These are phyloP conservation scores for Turnera subulata DNA, from an alignment of 345 rosid genomes.

Conservation along the genomic window DNA sequence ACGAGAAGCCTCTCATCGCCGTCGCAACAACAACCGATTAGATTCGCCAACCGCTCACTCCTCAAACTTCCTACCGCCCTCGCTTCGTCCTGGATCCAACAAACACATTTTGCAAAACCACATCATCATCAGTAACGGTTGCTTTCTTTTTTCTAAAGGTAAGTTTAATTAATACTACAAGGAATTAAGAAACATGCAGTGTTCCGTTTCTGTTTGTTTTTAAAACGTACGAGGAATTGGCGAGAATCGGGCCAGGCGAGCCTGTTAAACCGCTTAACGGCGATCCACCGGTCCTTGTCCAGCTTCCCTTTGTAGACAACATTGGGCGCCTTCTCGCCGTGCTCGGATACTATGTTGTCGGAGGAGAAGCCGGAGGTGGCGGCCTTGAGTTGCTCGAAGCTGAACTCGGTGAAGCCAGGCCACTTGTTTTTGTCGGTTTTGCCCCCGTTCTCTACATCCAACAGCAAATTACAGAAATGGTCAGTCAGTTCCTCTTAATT, in stretches of 20 bases:
- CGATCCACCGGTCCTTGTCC: constrained; percentile 69
- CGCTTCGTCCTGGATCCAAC: constrained; percentile 79
- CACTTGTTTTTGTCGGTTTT: constrained; percentile 22
- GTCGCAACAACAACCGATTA: constrained; percentile 87
- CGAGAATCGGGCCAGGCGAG: constrained; percentile 95
- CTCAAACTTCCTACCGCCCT: constrained; percentile 83
- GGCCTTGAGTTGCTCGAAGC: constrained; percentile 63
- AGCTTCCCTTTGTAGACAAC: constrained; percentile 85
- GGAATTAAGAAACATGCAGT: too few species aligned
- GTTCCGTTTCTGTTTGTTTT: too few species aligned
- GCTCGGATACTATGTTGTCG: constrained; percentile 91
- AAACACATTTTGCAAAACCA: background rate
- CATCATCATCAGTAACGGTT: background rate
- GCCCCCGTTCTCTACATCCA: constrained; percentile 45
- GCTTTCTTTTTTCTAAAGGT: too few species aligned
- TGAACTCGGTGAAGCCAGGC: constrained; percentile 72
- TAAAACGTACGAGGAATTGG: constrained; percentile 85
- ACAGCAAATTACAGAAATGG: constrained; percentile 16
- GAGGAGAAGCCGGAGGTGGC: constrained; percentile 78
- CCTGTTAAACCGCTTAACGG: constrained; percentile 84
- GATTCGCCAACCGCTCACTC: constrained; percentile 68
- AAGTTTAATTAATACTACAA: too few species aligned
- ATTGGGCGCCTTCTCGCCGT: constrained; percentile 95
- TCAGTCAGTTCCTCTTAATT: background rate
- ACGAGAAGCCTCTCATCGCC: constrained; percentile 85